Evolutionary conservation across 768 basidiomycete species (phyloP), one percentile per base, ranked within the genome.

Genomic region (Cystobasidiopsis lactophilus): DNA sequence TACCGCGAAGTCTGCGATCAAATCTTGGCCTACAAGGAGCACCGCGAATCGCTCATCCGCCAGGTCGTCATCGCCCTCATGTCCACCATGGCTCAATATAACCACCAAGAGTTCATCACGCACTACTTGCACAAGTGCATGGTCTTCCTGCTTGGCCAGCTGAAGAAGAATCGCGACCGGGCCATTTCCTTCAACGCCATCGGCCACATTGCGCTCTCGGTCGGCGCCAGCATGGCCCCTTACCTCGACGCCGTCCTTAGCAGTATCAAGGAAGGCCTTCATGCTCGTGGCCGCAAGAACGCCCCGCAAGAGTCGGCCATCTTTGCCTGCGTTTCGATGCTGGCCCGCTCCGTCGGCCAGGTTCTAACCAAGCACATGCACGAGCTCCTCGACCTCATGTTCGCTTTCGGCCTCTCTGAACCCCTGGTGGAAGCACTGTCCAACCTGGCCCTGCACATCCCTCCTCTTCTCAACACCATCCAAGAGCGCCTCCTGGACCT

Each of bases 301-400:
- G 83, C 86, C 1, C 82, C 84, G 2, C 79, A 80, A 16, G 89
- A 95, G 66, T 86, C 86, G 58, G 82, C 89, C 0, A 86, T 96
- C 54, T 96, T 98, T 63, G 85, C 95, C 72, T 96, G 93, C 67
- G 76, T 98, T 54, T 85, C 85, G 35, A 91, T 95, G 86, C 71
- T 98, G 40, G 85, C 89, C 1, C 76, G 78, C 1, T 85, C 93
- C 9, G 88, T 98, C 30, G 93, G 93, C 0, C 88, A 88, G 2
- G 91, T 88, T 66, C 70, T 98, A 44, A 96, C 93, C 0, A 88
- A 91, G 63, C 73, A 91, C 43, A 73, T 98, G 53, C 93, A 95
- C 66, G 93, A 96, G 63, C 82, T 95, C 59, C 75, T 98, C 30
- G 89, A 96, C 65, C 71, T 93, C 39, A 96, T 98, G 83, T 82